These are phyloP conservation scores for Taphrina betulina DNA, from an alignment of 1,139 yeast species.

Conservation along the genomic window DNA sequence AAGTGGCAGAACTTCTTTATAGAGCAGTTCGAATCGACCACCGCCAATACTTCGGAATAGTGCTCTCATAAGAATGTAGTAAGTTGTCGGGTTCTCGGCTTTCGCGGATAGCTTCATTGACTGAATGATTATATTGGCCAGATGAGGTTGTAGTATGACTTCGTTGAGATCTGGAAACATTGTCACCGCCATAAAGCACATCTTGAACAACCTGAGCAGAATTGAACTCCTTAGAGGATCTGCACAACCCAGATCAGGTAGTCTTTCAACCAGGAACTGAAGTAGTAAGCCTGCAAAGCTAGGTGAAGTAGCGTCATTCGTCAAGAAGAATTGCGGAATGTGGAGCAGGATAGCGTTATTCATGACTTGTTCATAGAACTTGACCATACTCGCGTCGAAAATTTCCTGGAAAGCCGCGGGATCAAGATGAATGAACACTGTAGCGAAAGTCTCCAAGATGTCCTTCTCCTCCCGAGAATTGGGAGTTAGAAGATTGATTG, in stretches of 20 bases:
- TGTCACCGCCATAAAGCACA: constrained; percentile 94
- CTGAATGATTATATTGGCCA: constrained; percentile 75
- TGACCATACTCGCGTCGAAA: constrained; percentile 75
- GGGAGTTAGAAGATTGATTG: constrained; percentile 33
- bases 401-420: constrained; percentile 95
- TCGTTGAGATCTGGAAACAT: constrained; percentile 87
- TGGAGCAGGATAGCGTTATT: constrained; percentile 84
- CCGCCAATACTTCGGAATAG: constrained; percentile 94
- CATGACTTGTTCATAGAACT: constrained; percentile 74
- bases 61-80: constrained; percentile 82
- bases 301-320: constrained; percentile 89
- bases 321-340: constrained; percentile 88
- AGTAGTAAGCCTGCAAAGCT: constrained; percentile 87
- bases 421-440: constrained; percentile 89
- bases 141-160: constrained; percentile 78
- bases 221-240: constrained; percentile 76
- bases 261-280: constrained; percentile 67
- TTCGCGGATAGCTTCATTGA: constrained; percentile 77
- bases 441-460: constrained; percentile 91
- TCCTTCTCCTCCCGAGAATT: constrained; percentile 93
- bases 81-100: constrained; percentile 89
- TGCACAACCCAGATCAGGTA: constrained; percentile 70
- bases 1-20: constrained; percentile 88
- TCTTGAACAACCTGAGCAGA: constrained; percentile 77
- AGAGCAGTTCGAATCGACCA: constrained; percentile 86